These are phyloP conservation scores for Pichia sp. DNA, from an alignment of 1,139 yeast genomes.

Conservation along the genomic window DNA sequence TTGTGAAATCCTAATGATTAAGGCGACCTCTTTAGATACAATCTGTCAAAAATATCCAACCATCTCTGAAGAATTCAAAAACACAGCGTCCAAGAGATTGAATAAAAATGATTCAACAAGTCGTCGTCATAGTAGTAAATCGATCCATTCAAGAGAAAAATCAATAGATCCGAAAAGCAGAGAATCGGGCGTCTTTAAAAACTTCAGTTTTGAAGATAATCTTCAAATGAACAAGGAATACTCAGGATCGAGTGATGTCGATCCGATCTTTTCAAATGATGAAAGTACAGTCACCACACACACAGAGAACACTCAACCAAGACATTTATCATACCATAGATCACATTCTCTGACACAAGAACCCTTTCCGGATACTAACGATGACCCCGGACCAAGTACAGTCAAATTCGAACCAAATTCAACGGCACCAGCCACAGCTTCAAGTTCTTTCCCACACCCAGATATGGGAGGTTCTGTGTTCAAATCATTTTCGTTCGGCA, in stretches of 20 bases:
- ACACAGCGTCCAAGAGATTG: slow-evolving; percentile 56
- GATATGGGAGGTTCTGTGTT: slow-evolving; percentile 7
- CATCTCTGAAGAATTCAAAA: slow-evolving; percentile 55
- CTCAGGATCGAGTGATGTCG: background rate
- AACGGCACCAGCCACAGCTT: too few species aligned
- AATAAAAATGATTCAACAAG: slow-evolving; percentile 16
- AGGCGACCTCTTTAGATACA: slow-evolving; percentile 49
- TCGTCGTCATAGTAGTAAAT: background rate
- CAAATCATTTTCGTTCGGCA: slow-evolving; percentile 13
- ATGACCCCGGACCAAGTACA: too few species aligned
- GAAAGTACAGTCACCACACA: background rate
- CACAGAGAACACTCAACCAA: background rate
- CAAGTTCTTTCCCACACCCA: too few species aligned
- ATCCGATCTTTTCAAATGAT: background rate
- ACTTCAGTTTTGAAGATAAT: background rate
- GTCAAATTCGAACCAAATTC: too few species aligned
- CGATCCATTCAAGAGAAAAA: background rate
- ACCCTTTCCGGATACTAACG: too few species aligned
- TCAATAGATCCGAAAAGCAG: background rate
- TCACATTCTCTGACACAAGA: background rate
- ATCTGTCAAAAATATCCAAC: slow-evolving; percentile 58
- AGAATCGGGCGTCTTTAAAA: background rate
- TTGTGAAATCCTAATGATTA: slow-evolving; percentile 59
- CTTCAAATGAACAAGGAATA: background rate
- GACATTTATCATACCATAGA: background rate